A percentile compares a stretch with the other conserved stretches of the same genome.
These are phyloP conservation scores for Phialocephala subalpina DNA, from an alignment of 2,329 filamentous ascomycete genomes.

Conservation along the genomic window DNA sequence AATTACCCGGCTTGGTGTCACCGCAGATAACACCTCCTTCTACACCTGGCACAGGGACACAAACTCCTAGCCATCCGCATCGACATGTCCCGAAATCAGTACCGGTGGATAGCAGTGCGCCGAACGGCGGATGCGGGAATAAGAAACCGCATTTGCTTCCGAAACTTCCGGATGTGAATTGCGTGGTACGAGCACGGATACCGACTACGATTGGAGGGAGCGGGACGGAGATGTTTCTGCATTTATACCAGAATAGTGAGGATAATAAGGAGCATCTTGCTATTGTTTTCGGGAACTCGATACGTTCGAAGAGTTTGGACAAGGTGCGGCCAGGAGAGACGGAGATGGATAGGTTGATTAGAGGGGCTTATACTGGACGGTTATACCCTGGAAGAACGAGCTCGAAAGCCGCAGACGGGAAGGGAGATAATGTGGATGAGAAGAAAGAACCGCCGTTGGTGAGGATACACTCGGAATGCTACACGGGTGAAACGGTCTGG, in stretches of 20 bases:
- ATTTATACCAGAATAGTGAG: slow-evolving; percentile 90
- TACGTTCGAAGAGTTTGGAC: slow-evolving; percentile 78
- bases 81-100: slow-evolving; percentile 35
- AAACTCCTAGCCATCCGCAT: slow-evolving; percentile 47
- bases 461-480: slow-evolving; percentile 97
- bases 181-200: slow-evolving; percentile 92
- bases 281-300: slow-evolving; percentile 92
- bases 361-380: slow-evolving; percentile 90
- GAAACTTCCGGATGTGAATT: slow-evolving; percentile 84
- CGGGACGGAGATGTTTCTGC: slow-evolving; percentile 95
- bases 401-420: slow-evolving; percentile 13
- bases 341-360: slow-evolving; percentile 89
- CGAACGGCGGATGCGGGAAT: slow-evolving; percentile 60
- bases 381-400: slow-evolving; percentile 84
- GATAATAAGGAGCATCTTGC: slow-evolving; percentile 97
- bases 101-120: slow-evolving; percentile 54
- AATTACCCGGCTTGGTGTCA: slow-evolving; percentile 69
- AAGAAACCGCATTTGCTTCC: slow-evolving; percentile 77
- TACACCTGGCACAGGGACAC: slow-evolving; percentile 69
- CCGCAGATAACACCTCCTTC: slow-evolving; percentile 81
- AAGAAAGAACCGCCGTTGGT: slow-evolving; percentile 68
- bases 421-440: background rate
- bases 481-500: slow-evolving; percentile 98
- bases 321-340: slow-evolving; percentile 78
- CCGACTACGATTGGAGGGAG: slow-evolving; percentile 73